phyloP scores from a whole-genome alignment of 768 basidiomycete genomes.

The Leccinum rimulosum region DNA sequence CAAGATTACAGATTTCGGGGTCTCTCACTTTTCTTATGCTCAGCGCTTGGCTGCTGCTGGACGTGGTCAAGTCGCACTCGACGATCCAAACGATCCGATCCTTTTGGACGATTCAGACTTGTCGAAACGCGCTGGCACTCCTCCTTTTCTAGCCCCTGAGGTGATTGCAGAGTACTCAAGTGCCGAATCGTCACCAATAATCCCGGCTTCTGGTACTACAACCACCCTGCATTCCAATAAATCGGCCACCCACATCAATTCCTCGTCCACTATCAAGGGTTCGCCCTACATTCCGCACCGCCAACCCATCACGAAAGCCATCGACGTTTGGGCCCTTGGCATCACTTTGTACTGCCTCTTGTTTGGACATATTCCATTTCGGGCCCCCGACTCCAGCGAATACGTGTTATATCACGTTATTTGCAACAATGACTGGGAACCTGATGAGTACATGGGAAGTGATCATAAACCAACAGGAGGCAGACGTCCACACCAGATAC shows the following conservation, averaged over 20 bases:
- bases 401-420: conserved; percentile 80
- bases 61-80: conserved; percentile 33
- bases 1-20: conserved; percentile 98
- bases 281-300: conserved; percentile 23
- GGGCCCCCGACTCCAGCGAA: conserved; percentile 53
- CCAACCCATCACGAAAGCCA: conserved; percentile 81
- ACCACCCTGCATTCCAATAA: conserved; percentile 32
- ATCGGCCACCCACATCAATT: conserved; percentile 30
- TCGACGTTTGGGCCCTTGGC: conserved; percentile 98
- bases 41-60: conserved; percentile 71
- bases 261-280: conserved; percentile 29
- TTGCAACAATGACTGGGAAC: conserved; percentile 69
- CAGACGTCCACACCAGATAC: conserved; percentile 42
- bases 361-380: conserved; percentile 84
- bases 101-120: conserved; percentile 84
- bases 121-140: conserved; percentile 90
- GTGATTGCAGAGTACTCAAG: conserved; percentile 68
- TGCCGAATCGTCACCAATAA: conserved; percentile 34
- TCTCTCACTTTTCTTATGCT: conserved; percentile 93
- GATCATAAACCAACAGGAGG: conserved; percentile 67
- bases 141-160: conserved; percentile 96
- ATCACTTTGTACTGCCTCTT: conserved; percentile 94
- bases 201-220: conserved; percentile 30
- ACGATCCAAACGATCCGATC: conserved; percentile 55
- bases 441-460: conserved; percentile 67